Percentiles rank a stretch among this genome's conserved stretches.
Evolutionary conservation across 345 rosid species (phyloP).

Genomic region (Euphorbia tirucalli): DNA sequence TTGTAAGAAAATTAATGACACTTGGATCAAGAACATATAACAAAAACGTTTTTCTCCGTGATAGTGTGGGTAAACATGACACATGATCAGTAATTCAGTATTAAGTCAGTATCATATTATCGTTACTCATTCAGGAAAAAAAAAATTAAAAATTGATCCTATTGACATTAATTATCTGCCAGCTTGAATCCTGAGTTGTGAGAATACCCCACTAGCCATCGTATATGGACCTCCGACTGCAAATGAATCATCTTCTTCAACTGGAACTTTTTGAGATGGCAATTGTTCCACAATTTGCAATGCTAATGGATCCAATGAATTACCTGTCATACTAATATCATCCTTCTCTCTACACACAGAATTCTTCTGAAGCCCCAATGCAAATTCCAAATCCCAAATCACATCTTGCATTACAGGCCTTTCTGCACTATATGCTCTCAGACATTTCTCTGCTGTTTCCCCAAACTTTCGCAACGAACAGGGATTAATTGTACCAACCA

Average conservation of each 20-base stretch:
- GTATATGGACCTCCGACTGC: not conserved
- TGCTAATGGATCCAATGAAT: slow-evolving; percentile 16
- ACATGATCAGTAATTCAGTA: too few relatives aligned
- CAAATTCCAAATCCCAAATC: slow-evolving; percentile 52
- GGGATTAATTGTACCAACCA: slow-evolving; percentile 31
- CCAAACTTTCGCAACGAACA: slow-evolving; percentile 45
- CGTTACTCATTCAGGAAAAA: too few relatives aligned
- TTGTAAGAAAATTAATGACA: too few relatives aligned
- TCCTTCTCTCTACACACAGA: slow-evolving; percentile 16
- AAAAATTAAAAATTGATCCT: too few relatives aligned
- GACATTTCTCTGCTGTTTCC: slow-evolving; percentile 55
- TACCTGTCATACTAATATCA: slow-evolving; percentile 22
- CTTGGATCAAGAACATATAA: too few relatives aligned
- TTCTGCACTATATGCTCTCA: slow-evolving; percentile 39
- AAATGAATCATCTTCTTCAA: slow-evolving; percentile 15
- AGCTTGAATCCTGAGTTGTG: slow-evolving; percentile 23
- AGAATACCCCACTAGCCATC: slow-evolving; percentile 24
- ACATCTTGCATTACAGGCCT: slow-evolving; percentile 62
- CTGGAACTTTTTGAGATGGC: slow-evolving; percentile 29
- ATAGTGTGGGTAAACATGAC: too few relatives aligned
- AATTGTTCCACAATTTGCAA: slow-evolving; percentile 19
- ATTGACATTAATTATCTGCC: slow-evolving; percentile 23
- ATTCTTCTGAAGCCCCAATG: slow-evolving; percentile 41
- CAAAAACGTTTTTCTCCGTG: too few relatives aligned
- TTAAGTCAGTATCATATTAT: too few relatives aligned